phyloP scores from a whole-genome alignment of 2,329 filamentous ascomycete species.

The Lachnellula occidentalis region DNA sequence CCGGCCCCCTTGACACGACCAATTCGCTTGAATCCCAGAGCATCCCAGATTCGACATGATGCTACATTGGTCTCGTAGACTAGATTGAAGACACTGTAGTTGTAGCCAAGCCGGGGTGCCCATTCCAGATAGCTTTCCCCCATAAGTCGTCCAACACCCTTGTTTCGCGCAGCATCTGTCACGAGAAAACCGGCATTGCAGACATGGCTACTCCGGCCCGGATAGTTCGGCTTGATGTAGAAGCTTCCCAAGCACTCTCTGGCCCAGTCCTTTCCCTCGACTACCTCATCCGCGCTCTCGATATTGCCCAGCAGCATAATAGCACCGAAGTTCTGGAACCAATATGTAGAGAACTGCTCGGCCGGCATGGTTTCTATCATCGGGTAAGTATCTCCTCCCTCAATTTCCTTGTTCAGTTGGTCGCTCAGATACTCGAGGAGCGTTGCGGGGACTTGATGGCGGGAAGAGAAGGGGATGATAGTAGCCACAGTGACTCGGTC shows the following conservation, averaged over 20 bases:
- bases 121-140: conserved; percentile 53
- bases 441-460: conserved; percentile 53
- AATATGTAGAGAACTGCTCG: conserved; percentile 60
- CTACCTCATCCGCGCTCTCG: conserved; percentile 44
- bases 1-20: conserved; percentile 56
- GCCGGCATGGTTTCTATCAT: conserved; percentile 59
- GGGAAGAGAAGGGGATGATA: conserved; percentile 60
- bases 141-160: conserved; percentile 50
- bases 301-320: conserved; percentile 65
- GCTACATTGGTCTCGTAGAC: conserved; percentile 72
- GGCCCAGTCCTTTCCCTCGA: conserved; percentile 53
- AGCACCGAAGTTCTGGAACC: conserved; percentile 69
- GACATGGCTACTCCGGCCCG: conserved; percentile 66
- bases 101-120: conserved; percentile 58
- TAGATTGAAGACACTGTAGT: conserved; percentile 69
- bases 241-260: conserved; percentile 64
- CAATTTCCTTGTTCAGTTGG: conserved; percentile 66
- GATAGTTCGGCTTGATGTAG: conserved; percentile 70
- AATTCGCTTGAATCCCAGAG: conserved; percentile 67
- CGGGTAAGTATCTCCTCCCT: conserved; percentile 67
- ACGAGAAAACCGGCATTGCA: conserved; percentile 61
- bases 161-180: conserved; percentile 49
- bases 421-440: conserved; percentile 60
- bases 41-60: conserved; percentile 68
- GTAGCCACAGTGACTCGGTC: conserved; percentile 64